Conservation (phyloP, 2,329 filamentous ascomycete species). For the Cytospora mali region DNA sequence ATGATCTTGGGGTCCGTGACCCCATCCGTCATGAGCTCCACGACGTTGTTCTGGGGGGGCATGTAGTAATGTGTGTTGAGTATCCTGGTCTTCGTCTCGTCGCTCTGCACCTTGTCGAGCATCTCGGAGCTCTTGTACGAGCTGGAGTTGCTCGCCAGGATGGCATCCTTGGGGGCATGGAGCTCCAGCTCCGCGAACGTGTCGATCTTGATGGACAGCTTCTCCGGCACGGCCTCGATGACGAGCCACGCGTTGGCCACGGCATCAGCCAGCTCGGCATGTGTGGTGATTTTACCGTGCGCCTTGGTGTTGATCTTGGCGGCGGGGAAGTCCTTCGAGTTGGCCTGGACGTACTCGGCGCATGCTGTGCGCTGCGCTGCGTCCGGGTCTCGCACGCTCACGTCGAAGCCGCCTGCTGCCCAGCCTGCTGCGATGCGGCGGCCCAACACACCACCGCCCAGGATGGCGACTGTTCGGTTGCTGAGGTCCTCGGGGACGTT, state of each 20-base stretch:
- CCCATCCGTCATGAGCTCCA: conserved; percentile 41
- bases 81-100: conserved; percentile 39
- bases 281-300: conserved; percentile 36
- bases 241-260: conserved; percentile 54
- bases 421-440: conserved; percentile 45
- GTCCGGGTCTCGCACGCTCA: conserved; percentile 47
- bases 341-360: conserved; percentile 43
- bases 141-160: conserved; percentile 54
- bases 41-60: conserved; percentile 37
- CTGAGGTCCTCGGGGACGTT: conserved; percentile 6
- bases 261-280: conserved; percentile 43
- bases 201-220: conserved; percentile 49
- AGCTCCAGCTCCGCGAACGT: conserved; percentile 51
- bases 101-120: conserved; percentile 43
- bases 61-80: conserved; percentile 42
- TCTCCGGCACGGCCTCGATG: conserved; percentile 57
- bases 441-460: conserved; percentile 48
- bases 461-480: conserved; percentile 39
- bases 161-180: conserved; percentile 46
- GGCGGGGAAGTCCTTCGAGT: conserved; percentile 37
- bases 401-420: conserved; percentile 46
- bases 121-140: conserved; percentile 55
- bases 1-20: conserved; percentile 35
- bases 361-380: conserved; percentile 41
- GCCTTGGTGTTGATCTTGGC: conserved; percentile 23